These are phyloP conservation scores for Ceratobasidium theobromae DNA, from an alignment of 1,284 basidiomycete genomes.

Conservation along the genomic window DNA sequence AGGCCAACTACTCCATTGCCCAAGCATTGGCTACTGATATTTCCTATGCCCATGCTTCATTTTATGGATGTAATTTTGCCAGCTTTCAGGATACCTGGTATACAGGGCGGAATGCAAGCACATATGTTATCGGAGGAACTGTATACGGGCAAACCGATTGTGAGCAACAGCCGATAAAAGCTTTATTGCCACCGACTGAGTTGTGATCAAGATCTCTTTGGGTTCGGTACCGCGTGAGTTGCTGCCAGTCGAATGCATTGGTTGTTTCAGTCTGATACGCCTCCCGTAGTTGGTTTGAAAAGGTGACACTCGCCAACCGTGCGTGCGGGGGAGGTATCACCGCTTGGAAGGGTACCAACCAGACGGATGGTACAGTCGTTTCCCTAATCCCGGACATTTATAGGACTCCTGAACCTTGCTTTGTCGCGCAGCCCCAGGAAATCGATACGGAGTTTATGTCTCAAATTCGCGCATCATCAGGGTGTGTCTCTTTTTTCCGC, in stretches of 20 bases:
- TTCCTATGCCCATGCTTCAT: constrained; percentile 49
- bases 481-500: constrained; percentile 2
- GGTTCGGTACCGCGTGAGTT: constrained; percentile 57
- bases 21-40: constrained; percentile 10
- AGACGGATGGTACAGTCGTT: constrained; percentile 45
- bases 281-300: constrained; percentile 17
- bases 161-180: constrained; percentile 42
- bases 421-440: constrained; percentile 49
- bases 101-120: constrained; percentile 59
- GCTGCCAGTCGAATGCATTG: background rate
- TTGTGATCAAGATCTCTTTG: constrained; percentile 50
- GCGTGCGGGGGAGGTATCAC: constrained; percentile 64
- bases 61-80: constrained; percentile 64
- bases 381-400: background rate
- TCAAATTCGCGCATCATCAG: constrained; percentile 56
- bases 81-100: constrained; percentile 71
- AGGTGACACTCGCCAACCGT: constrained; percentile 59
- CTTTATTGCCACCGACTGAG: background rate
- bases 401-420: background rate
- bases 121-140: constrained; percentile 61
- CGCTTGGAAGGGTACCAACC: constrained; percentile 63
- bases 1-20: constrained; percentile 9
- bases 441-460: constrained; percentile 64
- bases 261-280: background rate
- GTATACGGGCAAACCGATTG: constrained; percentile 61